These are phyloP conservation scores for Saccharata proteae DNA, from an alignment of 2,329 filamentous ascomycete genomes.

Conservation along the genomic window DNA sequence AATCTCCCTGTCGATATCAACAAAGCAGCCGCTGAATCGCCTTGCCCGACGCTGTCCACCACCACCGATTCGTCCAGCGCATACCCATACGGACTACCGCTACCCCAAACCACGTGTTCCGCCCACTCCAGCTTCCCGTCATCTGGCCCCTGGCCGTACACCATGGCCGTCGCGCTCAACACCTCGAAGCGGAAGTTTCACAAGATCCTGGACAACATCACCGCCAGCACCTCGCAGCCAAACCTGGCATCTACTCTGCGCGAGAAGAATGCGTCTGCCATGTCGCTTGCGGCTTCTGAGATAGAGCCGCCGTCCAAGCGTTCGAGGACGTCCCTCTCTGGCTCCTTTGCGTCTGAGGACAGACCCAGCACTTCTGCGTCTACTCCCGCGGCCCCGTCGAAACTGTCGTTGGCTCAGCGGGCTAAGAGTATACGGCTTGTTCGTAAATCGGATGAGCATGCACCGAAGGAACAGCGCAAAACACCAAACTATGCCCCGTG, in stretches of 20 bases:
- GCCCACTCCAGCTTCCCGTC: too few species aligned
- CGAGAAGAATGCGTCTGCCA: conserved; percentile 22
- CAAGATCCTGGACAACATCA: conserved; percentile 51
- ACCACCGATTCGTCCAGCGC: not conserved
- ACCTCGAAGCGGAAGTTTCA: conserved; percentile 79
- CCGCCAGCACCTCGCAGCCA: conserved; percentile 38
- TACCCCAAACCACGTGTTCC: too few species aligned
- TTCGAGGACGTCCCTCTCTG: conserved; percentile 17
- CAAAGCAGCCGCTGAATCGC: too few species aligned
- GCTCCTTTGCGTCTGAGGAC: conserved; percentile 12
- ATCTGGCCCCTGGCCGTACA: too few species aligned
- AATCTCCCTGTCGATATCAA: too few species aligned
- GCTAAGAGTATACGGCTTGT: conserved; percentile 19
- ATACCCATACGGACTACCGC: too few species aligned
- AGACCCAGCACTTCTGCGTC: conserved; percentile 1
- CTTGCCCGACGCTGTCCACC: too few species aligned
- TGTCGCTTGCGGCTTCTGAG: conserved; percentile 15
- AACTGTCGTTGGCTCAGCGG: conserved; percentile 7
- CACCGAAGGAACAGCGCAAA: conserved; percentile 18
- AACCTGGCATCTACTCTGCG: conserved; percentile 24
- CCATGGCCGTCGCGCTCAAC: conserved; percentile 46
- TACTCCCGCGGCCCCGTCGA: conserved; percentile 5
- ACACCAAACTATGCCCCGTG: conserved; percentile 69
- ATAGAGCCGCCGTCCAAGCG: conserved; percentile 23
- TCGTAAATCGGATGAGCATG: conserved; percentile 10